Conservation (phyloP, 2,329 filamentous ascomycete genomes). For the Colletotrichum tamarilloi region DNA sequence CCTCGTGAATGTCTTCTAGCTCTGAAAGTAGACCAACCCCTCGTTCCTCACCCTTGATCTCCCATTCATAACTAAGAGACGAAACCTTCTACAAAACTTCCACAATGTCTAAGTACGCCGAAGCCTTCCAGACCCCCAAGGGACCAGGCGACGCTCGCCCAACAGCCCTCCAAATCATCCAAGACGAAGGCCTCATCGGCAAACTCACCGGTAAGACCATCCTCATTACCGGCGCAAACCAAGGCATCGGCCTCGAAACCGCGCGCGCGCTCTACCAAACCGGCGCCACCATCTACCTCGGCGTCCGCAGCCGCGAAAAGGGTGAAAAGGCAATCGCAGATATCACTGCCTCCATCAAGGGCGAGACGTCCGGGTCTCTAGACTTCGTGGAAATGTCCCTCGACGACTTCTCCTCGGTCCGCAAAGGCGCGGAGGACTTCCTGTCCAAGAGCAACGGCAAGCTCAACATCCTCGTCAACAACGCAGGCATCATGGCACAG, state of each 20-base stretch:
- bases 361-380: neutral
- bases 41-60: too few relatives aligned
- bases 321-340: conserved; percentile 42
- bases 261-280: conserved; percentile 49
- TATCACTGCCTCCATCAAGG: conserved; percentile 18
- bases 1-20: neutral
- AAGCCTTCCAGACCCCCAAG: conserved; percentile 1
- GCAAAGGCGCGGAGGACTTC: conserved; percentile 45
- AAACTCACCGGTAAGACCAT: conserved; percentile 46
- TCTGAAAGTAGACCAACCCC: neutral
- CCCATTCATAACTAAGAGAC: neutral
- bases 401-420: conserved; percentile 34
- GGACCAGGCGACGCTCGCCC: conserved; percentile 35
- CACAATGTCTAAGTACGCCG: conserved; percentile 6
- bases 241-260: conserved; percentile 52
- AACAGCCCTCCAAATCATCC: conserved; percentile 34
- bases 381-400: conserved; percentile 22
- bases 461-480: conserved; percentile 49
- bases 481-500: conserved; percentile 45
- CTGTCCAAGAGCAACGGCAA: conserved; percentile 38
- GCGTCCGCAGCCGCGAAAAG: conserved; percentile 47
- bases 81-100: neutral
- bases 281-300: conserved; percentile 50
- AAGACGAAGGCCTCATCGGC: conserved; percentile 25
- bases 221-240: conserved; percentile 51